These are phyloP conservation scores for Mikania micrantha DNA, from an alignment of 129 eudicot species.

Conservation along the genomic window DNA sequence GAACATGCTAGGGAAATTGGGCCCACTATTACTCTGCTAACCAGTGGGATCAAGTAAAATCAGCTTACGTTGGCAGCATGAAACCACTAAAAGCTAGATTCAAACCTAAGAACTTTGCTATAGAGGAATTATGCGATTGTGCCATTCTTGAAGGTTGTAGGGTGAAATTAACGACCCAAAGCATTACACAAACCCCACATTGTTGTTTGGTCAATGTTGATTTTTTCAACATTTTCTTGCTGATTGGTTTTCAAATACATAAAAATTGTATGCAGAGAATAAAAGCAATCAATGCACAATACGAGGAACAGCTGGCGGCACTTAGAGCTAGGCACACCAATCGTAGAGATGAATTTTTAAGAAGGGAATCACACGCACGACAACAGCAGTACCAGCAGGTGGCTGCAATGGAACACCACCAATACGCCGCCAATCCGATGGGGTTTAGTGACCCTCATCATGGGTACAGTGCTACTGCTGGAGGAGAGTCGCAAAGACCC, in stretches of 20 bases:
- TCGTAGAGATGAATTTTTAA: constrained; percentile 54
- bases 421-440: constrained; percentile 24
- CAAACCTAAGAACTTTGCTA: too few species aligned
- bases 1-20: background rate
- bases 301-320: constrained; percentile 57
- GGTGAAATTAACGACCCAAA: background rate
- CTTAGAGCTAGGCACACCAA: constrained; percentile 48
- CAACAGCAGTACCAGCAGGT: constrained; percentile 58
- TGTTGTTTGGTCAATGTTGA: background rate
- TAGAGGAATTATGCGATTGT: too few species aligned
- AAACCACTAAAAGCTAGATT: too few species aligned
- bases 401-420: constrained; percentile 31
- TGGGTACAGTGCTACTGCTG: constrained; percentile 30
- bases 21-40: too few species aligned
- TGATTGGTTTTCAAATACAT: constrained; percentile 11
- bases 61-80: too few species aligned
- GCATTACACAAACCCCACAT: background rate
- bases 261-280: constrained; percentile 41
- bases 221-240: background rate
- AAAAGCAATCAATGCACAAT: constrained; percentile 48
- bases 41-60: too few species aligned
- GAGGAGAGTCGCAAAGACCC: constrained; percentile 34
- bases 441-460: constrained; percentile 35
- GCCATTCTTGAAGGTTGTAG: background rate
- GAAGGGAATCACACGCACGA: constrained; percentile 54